Percentiles rank a stretch among this genome's conserved stretches.
These are phyloP conservation scores for Cystobasidiaceae sp. DNA, from an alignment of 1,284 basidiomycete genomes.

Conservation along the genomic window DNA sequence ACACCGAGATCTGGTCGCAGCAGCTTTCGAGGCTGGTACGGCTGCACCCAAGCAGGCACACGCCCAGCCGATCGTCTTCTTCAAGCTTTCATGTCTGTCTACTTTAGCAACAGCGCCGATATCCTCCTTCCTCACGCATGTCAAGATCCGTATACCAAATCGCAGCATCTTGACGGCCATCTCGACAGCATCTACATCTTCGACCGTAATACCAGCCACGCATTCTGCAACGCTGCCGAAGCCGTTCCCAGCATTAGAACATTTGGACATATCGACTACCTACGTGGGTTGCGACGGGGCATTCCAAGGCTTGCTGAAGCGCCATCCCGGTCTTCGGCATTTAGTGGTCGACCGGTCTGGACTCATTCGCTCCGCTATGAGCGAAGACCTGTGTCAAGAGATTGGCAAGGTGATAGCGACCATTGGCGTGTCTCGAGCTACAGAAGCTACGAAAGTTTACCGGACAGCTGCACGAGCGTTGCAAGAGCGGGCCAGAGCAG, in stretches of 20 bases:
- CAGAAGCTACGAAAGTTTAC: constrained; percentile 29
- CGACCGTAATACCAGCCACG: constrained; percentile 28
- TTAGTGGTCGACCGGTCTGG: constrained; percentile 22
- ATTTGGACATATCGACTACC: constrained; percentile 40
- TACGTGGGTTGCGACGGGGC: constrained; percentile 29
- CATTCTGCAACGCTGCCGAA: constrained; percentile 23
- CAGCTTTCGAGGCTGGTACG: constrained; percentile 20
- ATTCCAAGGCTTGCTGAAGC: constrained; percentile 23
- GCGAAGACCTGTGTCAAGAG: constrained; percentile 16
- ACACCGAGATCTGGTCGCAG: constrained; percentile 17
- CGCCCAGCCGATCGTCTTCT: constrained; percentile 36
- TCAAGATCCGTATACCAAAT: constrained; percentile 38
- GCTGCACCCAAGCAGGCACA: background rate
- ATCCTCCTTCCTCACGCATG: constrained; percentile 31
- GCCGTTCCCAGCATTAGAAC: constrained; percentile 33
- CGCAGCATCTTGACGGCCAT: constrained; percentile 37
- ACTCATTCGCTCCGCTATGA: constrained; percentile 16
- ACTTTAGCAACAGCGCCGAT: constrained; percentile 34
- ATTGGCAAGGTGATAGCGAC: constrained; percentile 19
- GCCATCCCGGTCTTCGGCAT: constrained; percentile 8
- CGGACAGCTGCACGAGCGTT: constrained; percentile 11
- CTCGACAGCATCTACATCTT: constrained; percentile 26
- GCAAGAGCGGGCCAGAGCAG: constrained; percentile 9
- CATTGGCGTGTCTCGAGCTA: constrained; percentile 15
- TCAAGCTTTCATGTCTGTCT: constrained; percentile 37